Evolutionary conservation across 2,329 filamentous ascomycete species (phyloP).

Genomic region (Aureobasidium sp.): DNA sequence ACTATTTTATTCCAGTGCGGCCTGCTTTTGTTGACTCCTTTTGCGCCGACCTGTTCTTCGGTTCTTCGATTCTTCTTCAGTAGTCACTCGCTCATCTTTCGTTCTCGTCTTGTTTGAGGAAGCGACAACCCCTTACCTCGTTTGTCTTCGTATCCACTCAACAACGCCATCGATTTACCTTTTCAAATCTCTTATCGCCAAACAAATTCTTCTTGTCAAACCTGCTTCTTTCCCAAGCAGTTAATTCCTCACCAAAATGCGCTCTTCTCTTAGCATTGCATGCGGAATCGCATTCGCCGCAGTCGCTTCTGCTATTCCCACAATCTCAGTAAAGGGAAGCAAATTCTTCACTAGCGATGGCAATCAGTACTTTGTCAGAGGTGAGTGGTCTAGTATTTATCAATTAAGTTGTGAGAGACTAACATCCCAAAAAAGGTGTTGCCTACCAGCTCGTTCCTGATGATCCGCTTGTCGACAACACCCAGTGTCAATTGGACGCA

Average conservation of each 20-base stretch:
- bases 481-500: constrained; percentile 71
- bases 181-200: neutral
- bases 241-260: neutral
- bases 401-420: neutral
- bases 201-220: neutral
- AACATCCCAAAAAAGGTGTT: constrained; percentile 39
- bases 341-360: constrained; percentile 83
- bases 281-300: constrained; percentile 21
- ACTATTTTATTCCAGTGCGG: neutral
- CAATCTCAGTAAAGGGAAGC: constrained; percentile 59
- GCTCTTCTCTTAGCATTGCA: neutral
- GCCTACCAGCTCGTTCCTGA: constrained; percentile 48
- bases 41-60: neutral
- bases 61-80: neutral
- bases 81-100: neutral
- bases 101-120: neutral
- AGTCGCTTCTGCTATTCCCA: constrained; percentile 43
- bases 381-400: constrained; percentile 36
- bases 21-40: neutral
- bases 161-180: neutral
- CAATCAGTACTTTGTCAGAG: constrained; percentile 77
- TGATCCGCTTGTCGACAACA: constrained; percentile 69
- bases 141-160: constrained; percentile 4
- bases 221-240: neutral
- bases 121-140: constrained; percentile 4